phyloP scores from a whole-genome alignment of 768 basidiomycete species.

The Trametes gibbosa region DNA sequence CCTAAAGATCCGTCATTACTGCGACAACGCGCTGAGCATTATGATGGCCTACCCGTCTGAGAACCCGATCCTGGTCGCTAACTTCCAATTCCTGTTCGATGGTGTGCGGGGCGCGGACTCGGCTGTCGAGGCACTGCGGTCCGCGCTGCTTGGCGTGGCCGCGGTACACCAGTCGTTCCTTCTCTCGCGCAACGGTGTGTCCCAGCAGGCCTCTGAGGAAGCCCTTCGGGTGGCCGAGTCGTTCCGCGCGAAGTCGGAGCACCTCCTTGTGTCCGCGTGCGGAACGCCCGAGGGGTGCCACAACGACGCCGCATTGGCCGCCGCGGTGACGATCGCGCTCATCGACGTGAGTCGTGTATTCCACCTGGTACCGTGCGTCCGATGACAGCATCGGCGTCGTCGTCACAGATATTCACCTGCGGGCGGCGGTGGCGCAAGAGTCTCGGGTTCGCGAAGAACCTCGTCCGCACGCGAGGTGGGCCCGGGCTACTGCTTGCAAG shows the following conservation, averaged over 20 bases:
- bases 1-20: constrained; percentile 40
- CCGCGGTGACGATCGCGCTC: constrained; percentile 31
- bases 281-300: constrained; percentile 29
- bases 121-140: constrained; percentile 40
- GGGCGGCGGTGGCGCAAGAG: constrained; percentile 38
- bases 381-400: constrained; percentile 1
- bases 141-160: constrained; percentile 38
- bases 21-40: constrained; percentile 43
- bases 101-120: constrained; percentile 35
- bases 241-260: constrained; percentile 35
- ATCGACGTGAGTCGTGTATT: constrained; percentile 35
- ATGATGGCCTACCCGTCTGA: constrained; percentile 46
- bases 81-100: constrained; percentile 41
- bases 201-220: constrained; percentile 22
- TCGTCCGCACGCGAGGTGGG: constrained; percentile 42
- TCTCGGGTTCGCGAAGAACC: constrained; percentile 36
- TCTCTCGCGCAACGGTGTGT: constrained; percentile 32
- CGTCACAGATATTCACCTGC: constrained; percentile 42
- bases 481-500: constrained; percentile 37
- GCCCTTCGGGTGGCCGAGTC: constrained; percentile 36
- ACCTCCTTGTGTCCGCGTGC: constrained; percentile 33
- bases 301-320: constrained; percentile 31
- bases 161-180: constrained; percentile 44
- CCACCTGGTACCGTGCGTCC: constrained; percentile 1
- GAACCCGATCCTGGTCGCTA: constrained; percentile 42